phyloP scores from a whole-genome alignment of 352 stramenopile species.

The Aphanomyces astaci region DNA sequence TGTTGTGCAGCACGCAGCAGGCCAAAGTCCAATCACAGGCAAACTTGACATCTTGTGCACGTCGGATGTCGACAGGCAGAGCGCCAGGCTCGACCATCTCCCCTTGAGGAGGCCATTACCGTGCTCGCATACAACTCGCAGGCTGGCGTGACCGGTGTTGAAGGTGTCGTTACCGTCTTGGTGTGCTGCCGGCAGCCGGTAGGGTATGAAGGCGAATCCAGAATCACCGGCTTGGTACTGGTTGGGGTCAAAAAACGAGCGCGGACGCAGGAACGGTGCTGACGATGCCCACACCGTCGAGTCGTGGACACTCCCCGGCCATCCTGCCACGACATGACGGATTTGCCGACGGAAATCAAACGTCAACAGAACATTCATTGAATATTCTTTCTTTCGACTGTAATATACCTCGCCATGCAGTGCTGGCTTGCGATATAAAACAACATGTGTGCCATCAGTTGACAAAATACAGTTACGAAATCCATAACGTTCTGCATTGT shows the following conservation, averaged over 20 bases:
- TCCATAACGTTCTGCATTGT: not conserved
- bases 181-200: not conserved
- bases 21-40: not conserved
- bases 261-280: not conserved
- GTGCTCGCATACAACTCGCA: not conserved
- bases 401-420: not conserved
- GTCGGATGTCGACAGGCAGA: not conserved
- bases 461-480: not conserved
- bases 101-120: not conserved
- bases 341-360: not conserved
- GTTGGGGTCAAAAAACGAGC: not conserved
- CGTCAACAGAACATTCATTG: not conserved
- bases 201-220: not conserved
- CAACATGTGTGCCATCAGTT: conserved; percentile 5
- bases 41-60: not conserved
- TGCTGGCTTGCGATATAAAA: not conserved
- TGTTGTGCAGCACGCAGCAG: not conserved
- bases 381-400: not conserved
- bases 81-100: not conserved
- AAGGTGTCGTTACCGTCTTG: not conserved
- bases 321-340: not conserved
- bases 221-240: not conserved
- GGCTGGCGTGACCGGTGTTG: not conserved
- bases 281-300: not conserved
- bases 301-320: conserved; percentile 1